Conservation (phyloP, 148 eudicot genomes). For the Pharnaceum exiguum region DNA sequence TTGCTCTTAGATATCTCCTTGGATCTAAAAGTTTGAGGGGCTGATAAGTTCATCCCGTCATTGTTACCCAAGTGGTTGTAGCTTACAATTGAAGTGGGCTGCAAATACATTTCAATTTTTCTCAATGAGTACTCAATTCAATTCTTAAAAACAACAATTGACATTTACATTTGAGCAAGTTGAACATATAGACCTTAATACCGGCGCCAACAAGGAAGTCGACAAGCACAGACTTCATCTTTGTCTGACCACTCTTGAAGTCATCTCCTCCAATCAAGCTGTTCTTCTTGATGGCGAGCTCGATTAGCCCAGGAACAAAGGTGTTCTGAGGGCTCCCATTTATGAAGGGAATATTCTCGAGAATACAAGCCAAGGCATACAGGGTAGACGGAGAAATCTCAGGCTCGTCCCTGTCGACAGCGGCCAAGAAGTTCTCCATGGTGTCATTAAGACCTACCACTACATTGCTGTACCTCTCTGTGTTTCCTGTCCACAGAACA, state of each 20-base stretch:
- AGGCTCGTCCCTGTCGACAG: slow-evolving; percentile 73
- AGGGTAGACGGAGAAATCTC: slow-evolving; percentile 94
- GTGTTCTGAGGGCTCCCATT: slow-evolving; percentile 99
- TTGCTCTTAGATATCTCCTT: slow-evolving; percentile 97
- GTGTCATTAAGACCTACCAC: slow-evolving; percentile 90
- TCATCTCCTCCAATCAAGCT: slow-evolving; percentile 96
- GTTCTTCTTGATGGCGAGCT: slow-evolving; percentile 79
- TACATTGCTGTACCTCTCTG: slow-evolving; percentile 93
- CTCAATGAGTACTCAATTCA: not conserved
- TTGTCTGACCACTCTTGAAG: slow-evolving; percentile 98
- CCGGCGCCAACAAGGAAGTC: slow-evolving; percentile 99
- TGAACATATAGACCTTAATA: slow-evolving; percentile 55
- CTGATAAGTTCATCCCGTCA: slow-evolving; percentile 97
- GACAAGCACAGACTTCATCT: slow-evolving; percentile 95
- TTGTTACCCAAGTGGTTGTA: slow-evolving; percentile 99
- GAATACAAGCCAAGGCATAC: slow-evolving; percentile 83
- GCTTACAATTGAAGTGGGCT: slow-evolving; percentile 99
- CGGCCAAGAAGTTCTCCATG: slow-evolving; percentile 63
- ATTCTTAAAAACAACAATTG: not conserved
- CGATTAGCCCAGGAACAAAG: slow-evolving; percentile 93
- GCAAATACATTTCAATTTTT: slow-evolving; percentile 12
- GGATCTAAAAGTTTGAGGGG: slow-evolving; percentile 95
- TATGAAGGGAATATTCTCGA: slow-evolving; percentile 85
- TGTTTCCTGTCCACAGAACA: slow-evolving; percentile 96
- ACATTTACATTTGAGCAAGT: not conserved